phyloP scores from a whole-genome alignment of 768 basidiomycete genomes.

The Royoungia palumana region DNA sequence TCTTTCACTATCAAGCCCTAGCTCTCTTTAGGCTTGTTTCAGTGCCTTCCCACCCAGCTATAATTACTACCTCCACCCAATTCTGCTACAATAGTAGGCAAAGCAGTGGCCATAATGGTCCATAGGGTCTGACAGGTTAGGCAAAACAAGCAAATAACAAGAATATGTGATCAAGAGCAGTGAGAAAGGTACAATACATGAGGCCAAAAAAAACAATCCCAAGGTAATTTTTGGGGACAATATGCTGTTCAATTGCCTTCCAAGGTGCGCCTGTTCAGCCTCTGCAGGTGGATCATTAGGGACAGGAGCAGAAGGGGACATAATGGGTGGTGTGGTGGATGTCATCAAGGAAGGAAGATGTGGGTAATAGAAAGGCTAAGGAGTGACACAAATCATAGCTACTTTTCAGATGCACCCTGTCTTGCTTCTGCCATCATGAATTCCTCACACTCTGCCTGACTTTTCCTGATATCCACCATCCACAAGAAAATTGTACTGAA shows the following conservation, averaged over 20 bases:
- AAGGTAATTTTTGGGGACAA: slow-evolving; percentile 43
- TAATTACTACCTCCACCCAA: slow-evolving; percentile 45
- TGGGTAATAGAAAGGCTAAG: not conserved
- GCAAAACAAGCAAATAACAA: not conserved
- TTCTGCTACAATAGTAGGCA: slow-evolving; percentile 47
- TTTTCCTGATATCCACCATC: slow-evolving; percentile 63
- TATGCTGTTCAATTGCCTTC: slow-evolving; percentile 39
- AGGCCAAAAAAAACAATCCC: slow-evolving; percentile 42
- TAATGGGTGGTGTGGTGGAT: not conserved
- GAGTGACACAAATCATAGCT: slow-evolving; percentile 1
- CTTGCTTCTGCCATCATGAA: slow-evolving; percentile 55
- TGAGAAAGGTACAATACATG: slow-evolving; percentile 42
- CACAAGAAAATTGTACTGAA: slow-evolving; percentile 51
- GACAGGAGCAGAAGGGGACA: slow-evolving; percentile 4
- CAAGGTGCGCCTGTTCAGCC: slow-evolving; percentile 32
- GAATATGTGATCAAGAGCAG: slow-evolving; percentile 46
- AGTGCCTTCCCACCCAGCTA: slow-evolving; percentile 50
- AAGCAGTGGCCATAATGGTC: slow-evolving; percentile 47
- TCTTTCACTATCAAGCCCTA: too few relatives aligned
- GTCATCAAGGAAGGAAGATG: not conserved
- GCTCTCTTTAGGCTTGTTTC: too few relatives aligned
- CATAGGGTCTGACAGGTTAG: slow-evolving; percentile 8
- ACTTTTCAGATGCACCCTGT: slow-evolving; percentile 34
- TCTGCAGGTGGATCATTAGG: slow-evolving; percentile 2
- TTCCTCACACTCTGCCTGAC: slow-evolving; percentile 57